A percentile compares a stretch with the other conserved stretches of the same genome.
Evolutionary conservation across 1,284 basidiomycete genomes (phyloP).

Genomic region (Inonotus obliquus): DNA sequence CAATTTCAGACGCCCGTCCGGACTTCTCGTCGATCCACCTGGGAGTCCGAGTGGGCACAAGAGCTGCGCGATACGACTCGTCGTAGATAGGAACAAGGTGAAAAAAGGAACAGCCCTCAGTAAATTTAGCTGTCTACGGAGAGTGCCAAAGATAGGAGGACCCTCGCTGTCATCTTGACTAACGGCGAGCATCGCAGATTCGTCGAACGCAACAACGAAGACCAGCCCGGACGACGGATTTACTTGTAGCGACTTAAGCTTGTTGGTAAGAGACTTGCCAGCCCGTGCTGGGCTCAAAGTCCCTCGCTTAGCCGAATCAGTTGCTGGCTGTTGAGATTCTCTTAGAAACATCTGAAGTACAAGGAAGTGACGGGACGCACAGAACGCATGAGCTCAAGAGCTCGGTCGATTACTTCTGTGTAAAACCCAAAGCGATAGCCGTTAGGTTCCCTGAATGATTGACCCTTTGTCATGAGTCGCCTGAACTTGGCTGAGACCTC

Average conservation of each 20-base stretch:
- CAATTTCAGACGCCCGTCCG: neutral
- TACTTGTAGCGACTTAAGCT: too few species aligned
- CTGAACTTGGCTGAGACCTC: neutral
- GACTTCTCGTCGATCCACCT: neutral
- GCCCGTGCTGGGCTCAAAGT: neutral
- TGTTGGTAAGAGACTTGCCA: neutral
- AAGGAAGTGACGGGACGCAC: neutral
- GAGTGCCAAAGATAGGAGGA: neutral
- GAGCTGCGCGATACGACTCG: neutral
- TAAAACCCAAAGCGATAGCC: neutral
- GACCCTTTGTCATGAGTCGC: neutral
- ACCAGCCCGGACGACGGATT: too few species aligned
- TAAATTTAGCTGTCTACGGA: too few species aligned
- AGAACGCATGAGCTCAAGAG: neutral
- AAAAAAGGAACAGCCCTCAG: neutral
- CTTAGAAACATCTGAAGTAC: neutral
- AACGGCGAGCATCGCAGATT: neutral
- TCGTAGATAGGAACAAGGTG: neutral
- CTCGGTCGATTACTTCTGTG: neutral
- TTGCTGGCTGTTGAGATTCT: neutral
- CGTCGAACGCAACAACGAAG: too few species aligned
- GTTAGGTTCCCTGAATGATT: neutral
- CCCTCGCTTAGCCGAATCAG: neutral
- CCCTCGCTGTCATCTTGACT: neutral
- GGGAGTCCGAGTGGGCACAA: neutral